A percentile compares a stretch with the other conserved stretches of the same genome.
Conservation (phyloP, 345 rosid genomes). For the Balakata baccata region DNA sequence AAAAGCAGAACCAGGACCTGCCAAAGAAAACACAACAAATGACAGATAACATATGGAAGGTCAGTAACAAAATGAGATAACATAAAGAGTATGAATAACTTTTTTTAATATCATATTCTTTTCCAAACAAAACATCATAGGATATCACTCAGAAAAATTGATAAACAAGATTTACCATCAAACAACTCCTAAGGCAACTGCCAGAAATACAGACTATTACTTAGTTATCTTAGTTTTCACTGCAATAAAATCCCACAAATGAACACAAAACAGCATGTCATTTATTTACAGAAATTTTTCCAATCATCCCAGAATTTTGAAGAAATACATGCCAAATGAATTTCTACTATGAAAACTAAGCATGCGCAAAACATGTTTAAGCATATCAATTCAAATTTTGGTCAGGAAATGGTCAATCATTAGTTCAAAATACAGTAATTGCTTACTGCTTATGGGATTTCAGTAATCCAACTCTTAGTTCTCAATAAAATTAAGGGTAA, state of each 20-base stretch:
- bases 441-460: neutral
- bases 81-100: neutral
- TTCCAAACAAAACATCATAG: neutral
- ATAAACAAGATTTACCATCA: neutral
- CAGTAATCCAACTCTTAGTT: conserved; percentile 5
- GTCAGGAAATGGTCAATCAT: neutral
- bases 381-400: neutral
- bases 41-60: neutral
- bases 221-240: neutral
- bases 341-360: neutral
- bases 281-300: neutral
- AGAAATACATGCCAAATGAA: neutral
- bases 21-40: neutral
- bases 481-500: neutral
- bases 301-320: neutral
- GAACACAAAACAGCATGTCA: neutral
- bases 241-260: conserved; percentile 5
- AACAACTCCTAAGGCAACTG: neutral
- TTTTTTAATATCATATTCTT: neutral
- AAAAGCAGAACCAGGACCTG: conserved; percentile 36
- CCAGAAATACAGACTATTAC: neutral
- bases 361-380: neutral
- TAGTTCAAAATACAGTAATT: neutral
- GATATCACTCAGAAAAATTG: neutral
- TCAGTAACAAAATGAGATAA: neutral